Percentiles rank a stretch among this genome's conserved stretches.
Evolutionary conservation across 441 rosid genomes (phyloP).

Genomic region (Arabidopsis lyrata): DNA sequence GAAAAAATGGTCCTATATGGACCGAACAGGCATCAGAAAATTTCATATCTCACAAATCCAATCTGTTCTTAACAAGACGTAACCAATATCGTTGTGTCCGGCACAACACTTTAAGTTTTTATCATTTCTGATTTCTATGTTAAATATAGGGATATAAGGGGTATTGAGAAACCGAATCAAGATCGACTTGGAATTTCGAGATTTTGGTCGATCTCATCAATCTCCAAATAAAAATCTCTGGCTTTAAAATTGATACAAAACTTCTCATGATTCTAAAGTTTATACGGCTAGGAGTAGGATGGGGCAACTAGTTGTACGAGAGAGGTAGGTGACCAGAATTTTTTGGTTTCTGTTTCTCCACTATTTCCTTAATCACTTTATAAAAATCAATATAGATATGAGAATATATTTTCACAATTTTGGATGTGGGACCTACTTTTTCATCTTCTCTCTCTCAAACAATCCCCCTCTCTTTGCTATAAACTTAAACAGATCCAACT

Average conservation of each 20-base stretch:
- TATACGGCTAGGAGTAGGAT: no score
- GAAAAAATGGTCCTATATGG: neutral
- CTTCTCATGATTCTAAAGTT: neutral
- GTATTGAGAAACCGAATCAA: no score
- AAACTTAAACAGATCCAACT: slow-evolving; percentile 37
- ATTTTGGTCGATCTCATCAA: no score
- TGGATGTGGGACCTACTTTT: slow-evolving; percentile 30
- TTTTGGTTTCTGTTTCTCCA: neutral
- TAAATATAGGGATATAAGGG: no score
- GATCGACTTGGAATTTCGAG: no score
- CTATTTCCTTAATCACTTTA: neutral
- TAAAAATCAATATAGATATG: neutral
- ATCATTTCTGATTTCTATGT: no score
- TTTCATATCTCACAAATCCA: neutral
- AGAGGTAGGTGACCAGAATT: slow-evolving; percentile 25
- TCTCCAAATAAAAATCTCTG: neutral
- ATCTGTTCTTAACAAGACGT: neutral
- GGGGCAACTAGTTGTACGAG: slow-evolving; percentile 21
- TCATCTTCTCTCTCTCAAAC: slow-evolving; percentile 6
- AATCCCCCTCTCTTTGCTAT: slow-evolving; percentile 17
- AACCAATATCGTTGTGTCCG: neutral
- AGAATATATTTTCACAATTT: neutral
- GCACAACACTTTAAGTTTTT: neutral
- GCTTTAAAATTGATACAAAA: neutral
- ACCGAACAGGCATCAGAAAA: neutral